Conservation (phyloP, 2,329 filamentous ascomycete genomes). For the Colletotrichum kahawae region DNA sequence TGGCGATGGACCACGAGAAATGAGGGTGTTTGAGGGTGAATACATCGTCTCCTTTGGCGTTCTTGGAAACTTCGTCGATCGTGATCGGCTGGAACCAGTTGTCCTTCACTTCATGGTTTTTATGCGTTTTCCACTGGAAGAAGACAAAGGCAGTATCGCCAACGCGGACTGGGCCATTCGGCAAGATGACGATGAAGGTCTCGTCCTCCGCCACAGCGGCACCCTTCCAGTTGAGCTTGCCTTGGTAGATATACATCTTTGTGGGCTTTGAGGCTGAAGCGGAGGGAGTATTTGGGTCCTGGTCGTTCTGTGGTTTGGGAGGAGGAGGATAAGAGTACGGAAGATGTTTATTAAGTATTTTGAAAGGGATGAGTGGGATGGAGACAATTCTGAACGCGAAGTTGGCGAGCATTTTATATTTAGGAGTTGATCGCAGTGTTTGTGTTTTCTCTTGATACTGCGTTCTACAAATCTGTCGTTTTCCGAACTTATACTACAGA, state of each 20-base stretch:
- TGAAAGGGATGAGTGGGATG: not conserved
- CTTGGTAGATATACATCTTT: not conserved
- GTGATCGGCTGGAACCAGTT: not conserved
- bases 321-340: not conserved
- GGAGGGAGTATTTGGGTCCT: not conserved
- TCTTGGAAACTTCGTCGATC: not conserved
- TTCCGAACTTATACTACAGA: not conserved
- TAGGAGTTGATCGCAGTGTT: not conserved
- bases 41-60: not conserved
- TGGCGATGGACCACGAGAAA: too few species aligned
- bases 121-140: not conserved
- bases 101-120: too few species aligned
- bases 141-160: not conserved
- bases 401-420: not conserved
- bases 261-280: not conserved
- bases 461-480: not conserved
- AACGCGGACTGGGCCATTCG: not conserved
- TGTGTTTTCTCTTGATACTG: not conserved
- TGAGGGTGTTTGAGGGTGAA: too few species aligned
- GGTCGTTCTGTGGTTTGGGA: not conserved
- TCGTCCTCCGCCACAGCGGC: not conserved
- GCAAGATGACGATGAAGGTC: not conserved
- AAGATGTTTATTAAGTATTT: not conserved
- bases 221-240: not conserved
- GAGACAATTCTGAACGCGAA: not conserved